These are phyloP conservation scores for Phytopythium boreale DNA, from an alignment of 352 stramenopile genomes.

Conservation along the genomic window DNA sequence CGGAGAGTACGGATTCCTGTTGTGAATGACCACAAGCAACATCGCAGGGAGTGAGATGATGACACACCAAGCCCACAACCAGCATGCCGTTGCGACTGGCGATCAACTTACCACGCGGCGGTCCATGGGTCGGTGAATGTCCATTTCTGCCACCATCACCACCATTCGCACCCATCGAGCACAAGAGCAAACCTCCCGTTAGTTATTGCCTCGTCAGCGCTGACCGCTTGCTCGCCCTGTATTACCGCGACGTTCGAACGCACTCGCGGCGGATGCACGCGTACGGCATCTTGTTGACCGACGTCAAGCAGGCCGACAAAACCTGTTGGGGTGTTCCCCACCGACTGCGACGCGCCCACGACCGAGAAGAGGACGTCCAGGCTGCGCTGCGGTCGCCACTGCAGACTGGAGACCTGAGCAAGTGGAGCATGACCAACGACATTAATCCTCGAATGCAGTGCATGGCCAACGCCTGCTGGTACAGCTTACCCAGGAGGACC, in stretches of 20 bases:
- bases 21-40: background rate
- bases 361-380: slow-evolving; percentile 3
- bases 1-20: slow-evolving; percentile 9
- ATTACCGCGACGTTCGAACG: background rate
- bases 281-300: background rate
- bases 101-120: slow-evolving; percentile 10
- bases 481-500: background rate
- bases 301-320: background rate
- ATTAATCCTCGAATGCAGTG: background rate
- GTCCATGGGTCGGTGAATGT: slow-evolving; percentile 8
- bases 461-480: background rate
- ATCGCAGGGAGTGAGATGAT: background rate
- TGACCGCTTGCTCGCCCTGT: too few relatives aligned
- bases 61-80: too few relatives aligned
- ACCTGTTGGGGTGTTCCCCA: background rate
- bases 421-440: background rate
- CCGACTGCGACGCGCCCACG: background rate
- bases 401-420: slow-evolving; percentile 11
- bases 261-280: background rate
- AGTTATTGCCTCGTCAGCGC: background rate
- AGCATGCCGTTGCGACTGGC: too few relatives aligned
- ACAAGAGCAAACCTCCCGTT: background rate
- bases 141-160: background rate
- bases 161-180: background rate
- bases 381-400: slow-evolving; percentile 9